Base-by-base conservation (phyloP, 2,329 filamentous ascomycete genomes). In the Coniochaeta sp. region DNA sequence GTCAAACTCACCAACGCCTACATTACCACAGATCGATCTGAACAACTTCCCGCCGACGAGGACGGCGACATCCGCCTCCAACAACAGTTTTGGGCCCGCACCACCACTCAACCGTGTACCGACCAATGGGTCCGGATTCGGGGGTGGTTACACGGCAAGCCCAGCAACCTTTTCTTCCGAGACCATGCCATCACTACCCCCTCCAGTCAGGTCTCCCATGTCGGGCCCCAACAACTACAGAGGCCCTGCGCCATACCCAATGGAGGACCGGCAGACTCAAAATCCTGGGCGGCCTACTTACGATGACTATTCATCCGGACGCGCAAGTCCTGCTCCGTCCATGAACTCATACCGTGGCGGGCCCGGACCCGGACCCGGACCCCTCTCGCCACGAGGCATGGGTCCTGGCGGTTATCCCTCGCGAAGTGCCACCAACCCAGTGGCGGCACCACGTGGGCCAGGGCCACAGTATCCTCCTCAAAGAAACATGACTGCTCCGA, bases 401-500 rank as follows among this genome's bases (percentile, higher is more conserved):
- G 65, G 66, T 7, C 64, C 67, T 2, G 47, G 63, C 34, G 65
- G 64, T 7, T 65, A 66, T 58, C 61, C 63, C 22, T 58, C 63
- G 31, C 65, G 63, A 33, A 72, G 69, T 56, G 67, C 67, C 16
- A 73, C 72, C 0, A 66, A 65, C 38, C 69, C 70, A 0, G 47
- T 72, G 58, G 66, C 67, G 31, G n/a, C n/a, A n/a, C 64, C 64
- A 1, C 63, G 66, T 6, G 66, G 66, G 1, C 64, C 60, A 2
- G 61, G 62, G 3, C 61, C 62, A 12, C 67, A 64, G 28, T 68
- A 67, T 38, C 61, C 65, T 31, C 72, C 70, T 1, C 68, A 70
- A 60, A 66, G 72, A 26, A 70, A 70, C 62, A 73, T 73, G 72
- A 74, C 72, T 11, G 70, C 71, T 1, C 72, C 72, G 0, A 60